Conservation (phyloP, 371 early-diverging fungal genomes). For the Gilbertella persicaria region DNA sequence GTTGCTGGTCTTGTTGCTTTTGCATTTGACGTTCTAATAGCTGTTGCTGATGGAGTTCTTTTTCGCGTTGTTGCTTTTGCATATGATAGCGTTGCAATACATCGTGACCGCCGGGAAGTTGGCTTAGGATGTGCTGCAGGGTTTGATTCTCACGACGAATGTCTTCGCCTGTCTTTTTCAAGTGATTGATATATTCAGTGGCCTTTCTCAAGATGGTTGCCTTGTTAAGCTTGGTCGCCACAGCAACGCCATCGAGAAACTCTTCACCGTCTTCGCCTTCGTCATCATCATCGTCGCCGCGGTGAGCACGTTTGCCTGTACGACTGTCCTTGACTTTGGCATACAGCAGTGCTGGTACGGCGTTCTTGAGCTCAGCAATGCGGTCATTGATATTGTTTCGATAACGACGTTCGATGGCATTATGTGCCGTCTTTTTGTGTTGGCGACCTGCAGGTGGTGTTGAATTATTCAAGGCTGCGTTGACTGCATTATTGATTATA, state of each 20-base stretch:
- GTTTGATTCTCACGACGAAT: slow-evolving; percentile 54
- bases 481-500: slow-evolving; percentile 17
- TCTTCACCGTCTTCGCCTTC: slow-evolving; percentile 65
- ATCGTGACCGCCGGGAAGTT: slow-evolving; percentile 60
- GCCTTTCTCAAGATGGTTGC: slow-evolving; percentile 87
- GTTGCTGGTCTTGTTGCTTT: slow-evolving; percentile 32
- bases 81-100: slow-evolving; percentile 35
- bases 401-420: slow-evolving; percentile 91
- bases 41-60: slow-evolving; percentile 31
- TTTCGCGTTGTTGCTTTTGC: slow-evolving; percentile 40
- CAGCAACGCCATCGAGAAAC: slow-evolving; percentile 66
- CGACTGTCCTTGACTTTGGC: slow-evolving; percentile 53
- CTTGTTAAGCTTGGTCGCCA: slow-evolving; percentile 85
- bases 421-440: slow-evolving; percentile 89
- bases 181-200: slow-evolving; percentile 84
- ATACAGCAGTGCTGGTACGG: slow-evolving; percentile 82
- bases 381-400: slow-evolving; percentile 94
- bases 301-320: slow-evolving; percentile 2
- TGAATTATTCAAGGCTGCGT: slow-evolving; percentile 5
- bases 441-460: slow-evolving; percentile 21
- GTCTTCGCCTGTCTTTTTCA: slow-evolving; percentile 65
- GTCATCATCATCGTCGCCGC: slow-evolving; percentile 53
- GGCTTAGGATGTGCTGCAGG: slow-evolving; percentile 50
- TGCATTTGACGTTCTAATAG: slow-evolving; percentile 32
- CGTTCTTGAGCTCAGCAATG: slow-evolving; percentile 80